Percentiles rank a stretch among this genome's conserved stretches.
These are phyloP conservation scores for Fusarium sp. DNA, from an alignment of 2,329 filamentous ascomycete genomes.

Conservation along the genomic window DNA sequence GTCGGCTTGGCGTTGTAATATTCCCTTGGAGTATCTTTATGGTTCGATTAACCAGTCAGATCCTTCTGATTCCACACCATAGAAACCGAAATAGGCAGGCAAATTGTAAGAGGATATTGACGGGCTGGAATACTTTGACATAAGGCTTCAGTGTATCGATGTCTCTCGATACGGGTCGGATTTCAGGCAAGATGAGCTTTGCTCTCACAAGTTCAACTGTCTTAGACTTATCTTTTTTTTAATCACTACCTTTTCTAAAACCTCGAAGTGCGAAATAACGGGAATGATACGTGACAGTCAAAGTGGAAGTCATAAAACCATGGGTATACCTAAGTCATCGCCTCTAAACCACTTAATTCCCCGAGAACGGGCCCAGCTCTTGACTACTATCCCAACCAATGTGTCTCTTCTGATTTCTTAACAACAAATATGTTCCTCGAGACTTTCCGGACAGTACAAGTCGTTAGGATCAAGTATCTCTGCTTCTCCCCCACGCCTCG, in stretches of 20 bases:
- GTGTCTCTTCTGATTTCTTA: no score
- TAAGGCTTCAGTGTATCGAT: not conserved
- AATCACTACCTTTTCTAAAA: no score
- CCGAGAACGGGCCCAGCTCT: not conserved
- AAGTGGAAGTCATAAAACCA: conserved; percentile 9
- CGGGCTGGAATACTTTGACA: not conserved
- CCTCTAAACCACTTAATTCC: not conserved
- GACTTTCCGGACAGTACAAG: not conserved
- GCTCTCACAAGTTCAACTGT: not conserved
- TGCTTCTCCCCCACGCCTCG: not conserved
- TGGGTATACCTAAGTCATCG: not conserved
- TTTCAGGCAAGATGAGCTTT: not conserved
- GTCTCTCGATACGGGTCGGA: not conserved
- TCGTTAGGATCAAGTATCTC: conserved; percentile 2
- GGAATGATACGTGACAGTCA: not conserved
- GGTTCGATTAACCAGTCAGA: not conserved
- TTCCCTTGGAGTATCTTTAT: not conserved
- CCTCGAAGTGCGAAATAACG: no score
- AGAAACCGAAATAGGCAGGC: not conserved
- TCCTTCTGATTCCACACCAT: not conserved
- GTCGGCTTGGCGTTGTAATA: conserved; percentile 18
- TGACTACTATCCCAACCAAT: no score
- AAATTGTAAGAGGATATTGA: no score
- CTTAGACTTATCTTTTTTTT: not conserved
- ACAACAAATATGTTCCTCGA: not conserved